phyloP scores from a whole-genome alignment of 345 rosid species.

The Raphanus sativus region DNA sequence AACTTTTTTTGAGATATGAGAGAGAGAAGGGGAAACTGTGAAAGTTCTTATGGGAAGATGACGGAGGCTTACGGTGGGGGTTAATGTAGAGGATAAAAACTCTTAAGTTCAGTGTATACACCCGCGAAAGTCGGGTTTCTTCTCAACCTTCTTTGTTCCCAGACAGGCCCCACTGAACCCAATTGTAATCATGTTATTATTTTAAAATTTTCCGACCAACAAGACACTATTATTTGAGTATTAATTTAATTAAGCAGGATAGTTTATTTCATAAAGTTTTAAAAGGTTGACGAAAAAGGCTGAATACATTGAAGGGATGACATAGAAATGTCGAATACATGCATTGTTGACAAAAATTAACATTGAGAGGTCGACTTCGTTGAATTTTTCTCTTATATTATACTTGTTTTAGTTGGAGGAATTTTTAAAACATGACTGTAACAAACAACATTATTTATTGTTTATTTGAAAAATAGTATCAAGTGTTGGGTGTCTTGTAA shows the following conservation, averaged over 20 bases:
- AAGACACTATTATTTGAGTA: slow-evolving; percentile 2
- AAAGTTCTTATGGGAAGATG: slow-evolving; percentile 15
- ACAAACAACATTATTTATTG: slow-evolving; percentile 9
- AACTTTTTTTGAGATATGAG: slow-evolving; percentile 2
- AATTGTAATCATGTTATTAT: slow-evolving; percentile 14
- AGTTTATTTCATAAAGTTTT: slow-evolving; percentile 25
- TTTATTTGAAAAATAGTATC: slow-evolving; percentile 5
- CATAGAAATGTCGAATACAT: slow-evolving; percentile 17
- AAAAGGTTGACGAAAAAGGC: slow-evolving; percentile 25
- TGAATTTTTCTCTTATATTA: not conserved
- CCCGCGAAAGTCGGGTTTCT: slow-evolving; percentile 42
- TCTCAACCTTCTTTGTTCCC: slow-evolving; percentile 48
- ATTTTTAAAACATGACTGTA: slow-evolving; percentile 5
- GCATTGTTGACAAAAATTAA: slow-evolving; percentile 24
- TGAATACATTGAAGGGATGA: slow-evolving; percentile 20
- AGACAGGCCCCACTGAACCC: slow-evolving; percentile 24
- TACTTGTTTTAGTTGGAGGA: not conserved
- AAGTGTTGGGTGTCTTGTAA: slow-evolving; percentile 28
- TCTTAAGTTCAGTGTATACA: slow-evolving; percentile 65
- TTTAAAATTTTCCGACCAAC: slow-evolving; percentile 18
- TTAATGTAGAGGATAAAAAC: slow-evolving; percentile 18
- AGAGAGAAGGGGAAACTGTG: slow-evolving; percentile 11
- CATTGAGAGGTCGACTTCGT: not conserved
- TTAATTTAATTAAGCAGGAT: not conserved
- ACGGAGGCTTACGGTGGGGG: slow-evolving; percentile 16